Conservation (phyloP, 495 filamentous ascomycete species). For the Aspergillus diversus region DNA sequence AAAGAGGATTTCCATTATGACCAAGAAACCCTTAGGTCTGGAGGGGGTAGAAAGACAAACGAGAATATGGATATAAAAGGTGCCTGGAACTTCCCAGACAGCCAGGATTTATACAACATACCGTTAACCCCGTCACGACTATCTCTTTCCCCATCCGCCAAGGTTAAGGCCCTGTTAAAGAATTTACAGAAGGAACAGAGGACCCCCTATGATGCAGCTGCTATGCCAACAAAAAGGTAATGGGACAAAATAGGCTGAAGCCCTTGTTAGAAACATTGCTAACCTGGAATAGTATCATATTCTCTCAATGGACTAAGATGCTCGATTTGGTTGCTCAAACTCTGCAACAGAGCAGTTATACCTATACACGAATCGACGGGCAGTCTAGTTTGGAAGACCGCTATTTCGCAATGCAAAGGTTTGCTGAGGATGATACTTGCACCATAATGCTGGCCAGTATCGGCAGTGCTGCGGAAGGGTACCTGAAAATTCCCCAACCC, state of each 20-base stretch:
- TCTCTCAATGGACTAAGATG: constrained; percentile 4
- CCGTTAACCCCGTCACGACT: background rate
- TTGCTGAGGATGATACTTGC: background rate
- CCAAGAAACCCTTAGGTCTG: background rate
- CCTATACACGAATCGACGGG: background rate
- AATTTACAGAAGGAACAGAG: background rate
- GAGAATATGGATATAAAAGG: background rate
- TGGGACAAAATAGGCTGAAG: background rate
- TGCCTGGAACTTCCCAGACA: background rate
- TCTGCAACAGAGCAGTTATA: background rate
- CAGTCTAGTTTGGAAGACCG: background rate
- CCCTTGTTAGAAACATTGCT: background rate
- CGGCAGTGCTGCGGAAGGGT: constrained; percentile 9
- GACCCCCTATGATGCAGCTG: no score
- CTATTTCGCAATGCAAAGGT: background rate
- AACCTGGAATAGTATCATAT: background rate
- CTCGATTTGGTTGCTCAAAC: constrained; percentile 1
- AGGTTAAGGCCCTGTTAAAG: background rate
- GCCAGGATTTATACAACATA: background rate
- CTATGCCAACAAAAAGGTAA: background rate
- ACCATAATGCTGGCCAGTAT: constrained; percentile 13
- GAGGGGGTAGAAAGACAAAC: background rate
- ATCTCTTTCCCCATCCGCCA: background rate
- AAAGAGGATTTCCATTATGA: background rate
- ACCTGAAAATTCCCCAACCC: background rate